A percentile compares a stretch with the other conserved stretches of the same genome.
These are phyloP conservation scores for Dimargaris cristalligena DNA, from an alignment of 192 early-diverging fungal genomes.

Conservation along the genomic window DNA sequence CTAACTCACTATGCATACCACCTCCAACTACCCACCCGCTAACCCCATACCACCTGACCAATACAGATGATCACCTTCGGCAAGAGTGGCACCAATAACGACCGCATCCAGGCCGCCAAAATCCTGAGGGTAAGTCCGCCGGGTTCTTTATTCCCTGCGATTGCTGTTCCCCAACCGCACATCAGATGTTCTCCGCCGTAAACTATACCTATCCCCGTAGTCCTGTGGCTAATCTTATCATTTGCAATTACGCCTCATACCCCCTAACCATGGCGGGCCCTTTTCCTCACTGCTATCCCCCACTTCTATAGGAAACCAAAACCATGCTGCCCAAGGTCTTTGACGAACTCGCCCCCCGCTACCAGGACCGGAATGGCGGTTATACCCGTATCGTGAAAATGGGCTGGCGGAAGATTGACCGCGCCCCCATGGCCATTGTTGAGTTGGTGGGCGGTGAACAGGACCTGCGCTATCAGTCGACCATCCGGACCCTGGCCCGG, in stretches of 20 bases:
- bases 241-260: too few relatives aligned
- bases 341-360: slow-evolving; percentile 67
- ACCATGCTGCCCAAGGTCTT: slow-evolving; percentile 66
- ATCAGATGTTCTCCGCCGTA: too few relatives aligned
- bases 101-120: slow-evolving; percentile 35
- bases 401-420: slow-evolving; percentile 62
- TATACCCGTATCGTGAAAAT: slow-evolving; percentile 76
- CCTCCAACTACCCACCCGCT: neutral
- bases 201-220: too few relatives aligned
- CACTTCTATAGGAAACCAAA: slow-evolving; percentile 45
- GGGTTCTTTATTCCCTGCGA: too few relatives aligned
- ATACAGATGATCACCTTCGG: slow-evolving; percentile 65
- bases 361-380: slow-evolving; percentile 55
- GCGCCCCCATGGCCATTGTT: slow-evolving; percentile 76
- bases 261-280: too few relatives aligned
- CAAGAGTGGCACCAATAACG: slow-evolving; percentile 50
- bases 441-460: slow-evolving; percentile 76
- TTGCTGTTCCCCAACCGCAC: too few relatives aligned
- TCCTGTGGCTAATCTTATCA: too few relatives aligned
- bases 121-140: slow-evolving; percentile 36
- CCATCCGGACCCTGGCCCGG: slow-evolving; percentile 29
- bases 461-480: slow-evolving; percentile 45
- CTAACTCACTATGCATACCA: neutral
- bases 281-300: too few relatives aligned
- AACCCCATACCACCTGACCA: neutral